These are phyloP conservation scores for Bonia amplexicaulis DNA, from an alignment of 176 grass and related monocot genomes.

Conservation along the genomic window DNA sequence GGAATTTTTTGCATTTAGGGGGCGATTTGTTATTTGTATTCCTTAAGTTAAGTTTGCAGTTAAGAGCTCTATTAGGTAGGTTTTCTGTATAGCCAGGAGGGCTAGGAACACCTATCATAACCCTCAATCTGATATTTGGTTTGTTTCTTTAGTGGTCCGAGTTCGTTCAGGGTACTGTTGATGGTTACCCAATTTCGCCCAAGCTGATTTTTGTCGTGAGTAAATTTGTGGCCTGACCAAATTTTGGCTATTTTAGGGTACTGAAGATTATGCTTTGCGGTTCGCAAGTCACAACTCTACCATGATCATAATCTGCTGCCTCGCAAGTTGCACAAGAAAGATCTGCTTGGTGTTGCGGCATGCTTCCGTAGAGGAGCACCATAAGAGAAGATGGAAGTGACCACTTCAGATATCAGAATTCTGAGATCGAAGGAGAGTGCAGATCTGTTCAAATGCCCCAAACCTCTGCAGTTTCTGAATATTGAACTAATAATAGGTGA, in stretches of 20 bases:
- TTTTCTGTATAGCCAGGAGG: neutral
- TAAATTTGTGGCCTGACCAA: neutral
- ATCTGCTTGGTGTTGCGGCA: neutral
- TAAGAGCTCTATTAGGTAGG: neutral
- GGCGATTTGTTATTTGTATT: neutral
- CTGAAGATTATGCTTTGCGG: neutral
- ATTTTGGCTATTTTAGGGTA: neutral
- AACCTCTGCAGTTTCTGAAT: neutral
- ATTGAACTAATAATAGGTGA: neutral
- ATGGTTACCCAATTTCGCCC: neutral
- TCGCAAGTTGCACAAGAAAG: neutral
- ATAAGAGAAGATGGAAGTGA: neutral
- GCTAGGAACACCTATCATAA: neutral
- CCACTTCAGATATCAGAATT: neutral
- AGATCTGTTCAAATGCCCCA: neutral
- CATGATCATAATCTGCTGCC: neutral
- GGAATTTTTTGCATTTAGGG: neutral
- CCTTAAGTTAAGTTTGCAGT: neutral
- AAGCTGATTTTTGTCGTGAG: neutral
- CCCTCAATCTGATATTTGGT: neutral
- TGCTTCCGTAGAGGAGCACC: neutral
- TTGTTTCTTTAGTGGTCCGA: neutral
- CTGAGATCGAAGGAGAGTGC: neutral
- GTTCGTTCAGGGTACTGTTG: neutral
- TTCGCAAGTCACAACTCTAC: neutral